Evolutionary conservation across 164 flowering plant species (phyloP).

Genomic region (Umbilicus rupestris): DNA sequence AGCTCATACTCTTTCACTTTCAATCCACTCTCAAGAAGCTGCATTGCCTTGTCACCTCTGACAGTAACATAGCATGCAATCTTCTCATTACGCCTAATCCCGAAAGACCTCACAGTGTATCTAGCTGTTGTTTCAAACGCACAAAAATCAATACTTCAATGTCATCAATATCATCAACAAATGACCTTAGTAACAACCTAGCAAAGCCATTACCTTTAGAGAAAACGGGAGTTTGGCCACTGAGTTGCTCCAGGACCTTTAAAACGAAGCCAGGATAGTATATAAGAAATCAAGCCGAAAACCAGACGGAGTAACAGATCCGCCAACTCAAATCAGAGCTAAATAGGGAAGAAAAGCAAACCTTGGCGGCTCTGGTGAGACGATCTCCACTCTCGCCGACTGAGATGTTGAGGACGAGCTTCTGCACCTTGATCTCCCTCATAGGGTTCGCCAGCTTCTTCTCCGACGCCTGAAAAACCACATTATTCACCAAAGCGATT

Average conservation of each 20-base stretch:
- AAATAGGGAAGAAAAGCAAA: background rate
- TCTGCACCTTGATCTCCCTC: constrained; percentile 51
- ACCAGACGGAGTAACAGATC: background rate
- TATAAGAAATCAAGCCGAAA: too few species aligned
- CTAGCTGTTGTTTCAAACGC: constrained; percentile 7
- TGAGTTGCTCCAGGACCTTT: constrained; percentile 41
- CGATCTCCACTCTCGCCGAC: constrained; percentile 53
- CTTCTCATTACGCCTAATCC: constrained; percentile 40
- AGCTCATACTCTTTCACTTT: constrained; percentile 53
- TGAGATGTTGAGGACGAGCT: constrained; percentile 50
- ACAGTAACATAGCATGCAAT: constrained; percentile 39
- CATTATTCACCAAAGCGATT: background rate
- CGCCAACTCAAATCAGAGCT: background rate
- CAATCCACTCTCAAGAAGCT: constrained; percentile 27
- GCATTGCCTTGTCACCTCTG: constrained; percentile 36
- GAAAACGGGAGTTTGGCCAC: constrained; percentile 42
- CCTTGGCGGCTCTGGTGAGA: constrained; percentile 47
- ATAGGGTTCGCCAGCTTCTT: constrained; percentile 43
- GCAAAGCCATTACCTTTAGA: constrained; percentile 27
- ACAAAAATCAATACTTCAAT: background rate
- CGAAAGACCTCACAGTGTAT: constrained; percentile 37
- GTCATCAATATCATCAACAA: background rate
- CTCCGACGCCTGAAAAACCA: constrained; percentile 42
- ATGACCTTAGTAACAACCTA: background rate
- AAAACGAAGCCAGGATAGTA: background rate